Evolutionary conservation across 2,329 filamentous ascomycete species (phyloP).

Genomic region (Penicillium sp.): DNA sequence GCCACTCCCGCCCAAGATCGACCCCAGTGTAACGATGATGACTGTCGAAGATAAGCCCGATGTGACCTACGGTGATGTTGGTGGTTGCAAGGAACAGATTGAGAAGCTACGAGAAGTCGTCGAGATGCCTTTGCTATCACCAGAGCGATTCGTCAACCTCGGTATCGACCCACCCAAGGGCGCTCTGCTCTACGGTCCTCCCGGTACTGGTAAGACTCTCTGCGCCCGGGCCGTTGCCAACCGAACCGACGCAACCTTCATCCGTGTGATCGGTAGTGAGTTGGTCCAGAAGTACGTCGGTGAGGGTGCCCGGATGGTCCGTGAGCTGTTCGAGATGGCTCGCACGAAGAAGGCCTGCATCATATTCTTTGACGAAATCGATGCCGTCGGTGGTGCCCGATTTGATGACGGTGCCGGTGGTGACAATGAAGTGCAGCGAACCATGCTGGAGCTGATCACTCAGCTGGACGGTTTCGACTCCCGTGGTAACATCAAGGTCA

Average conservation of each 20-base stretch:
- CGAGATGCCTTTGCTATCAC: conserved; percentile 94
- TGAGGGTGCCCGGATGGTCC: conserved; percentile 96
- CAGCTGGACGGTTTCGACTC: conserved; percentile 96
- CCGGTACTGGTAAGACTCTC: conserved; percentile 97
- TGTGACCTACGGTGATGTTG: conserved; percentile 97
- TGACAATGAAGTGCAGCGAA: conserved; percentile 96
- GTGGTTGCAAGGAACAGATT: conserved; percentile 98
- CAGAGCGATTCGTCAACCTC: conserved; percentile 96
- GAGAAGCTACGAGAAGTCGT: conserved; percentile 98
- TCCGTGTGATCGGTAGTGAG: conserved; percentile 96
- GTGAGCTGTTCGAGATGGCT: conserved; percentile 98
- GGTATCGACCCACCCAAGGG: conserved; percentile 98
- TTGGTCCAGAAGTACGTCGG: conserved; percentile 98
- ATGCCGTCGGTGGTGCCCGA: conserved; percentile 90
- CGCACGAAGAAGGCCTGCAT: conserved; percentile 99
- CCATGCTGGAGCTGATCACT: conserved; percentile 96
- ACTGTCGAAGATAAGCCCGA: conserved; percentile 99
- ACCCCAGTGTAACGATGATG: conserved; percentile 99
- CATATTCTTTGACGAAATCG: conserved; percentile 99
- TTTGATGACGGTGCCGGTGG: conserved; percentile 96
- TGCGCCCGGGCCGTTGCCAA: conserved; percentile 97
- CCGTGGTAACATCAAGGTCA: conserved; percentile 97
- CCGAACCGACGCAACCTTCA: conserved; percentile 96
- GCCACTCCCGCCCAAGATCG: conserved; percentile 95
- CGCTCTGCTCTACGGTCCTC: conserved; percentile 91